These are phyloP conservation scores for Brassica cretica DNA, from an alignment of 345 rosid species.

Conservation along the genomic window DNA sequence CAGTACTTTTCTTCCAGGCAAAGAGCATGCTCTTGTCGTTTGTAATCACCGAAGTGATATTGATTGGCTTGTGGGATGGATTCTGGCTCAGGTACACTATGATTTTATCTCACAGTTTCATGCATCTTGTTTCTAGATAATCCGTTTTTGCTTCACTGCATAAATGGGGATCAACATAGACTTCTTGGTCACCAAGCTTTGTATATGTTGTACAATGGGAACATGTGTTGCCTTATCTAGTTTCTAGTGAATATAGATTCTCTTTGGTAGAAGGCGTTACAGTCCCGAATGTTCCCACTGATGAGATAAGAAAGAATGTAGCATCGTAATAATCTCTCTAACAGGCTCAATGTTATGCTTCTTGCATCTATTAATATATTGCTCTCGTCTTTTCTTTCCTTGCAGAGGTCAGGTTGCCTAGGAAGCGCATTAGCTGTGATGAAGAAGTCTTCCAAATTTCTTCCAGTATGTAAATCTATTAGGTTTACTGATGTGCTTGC, in stretches of 20 bases:
- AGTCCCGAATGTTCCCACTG: neutral
- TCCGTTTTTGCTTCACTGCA: neutral
- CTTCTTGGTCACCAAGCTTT: constrained; percentile 10
- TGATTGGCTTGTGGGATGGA: constrained; percentile 98
- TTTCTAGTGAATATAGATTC: constrained; percentile 15
- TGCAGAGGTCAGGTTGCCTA: constrained; percentile 93
- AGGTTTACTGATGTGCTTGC: constrained; percentile 6
- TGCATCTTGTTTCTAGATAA: neutral
- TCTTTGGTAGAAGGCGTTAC: constrained; percentile 8
- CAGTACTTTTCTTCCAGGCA: constrained; percentile 52
- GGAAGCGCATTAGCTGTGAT: constrained; percentile 90
- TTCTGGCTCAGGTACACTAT: constrained; percentile 79
- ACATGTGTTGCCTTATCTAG: constrained; percentile 15
- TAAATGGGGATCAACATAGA: constrained; percentile 8
- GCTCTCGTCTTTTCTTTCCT: constrained; percentile 23
- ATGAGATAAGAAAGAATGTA: constrained; percentile 13
- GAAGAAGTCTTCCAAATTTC: constrained; percentile 91
- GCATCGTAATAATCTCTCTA: neutral
- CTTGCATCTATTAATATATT: constrained; percentile 31
- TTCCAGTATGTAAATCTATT: constrained; percentile 65
- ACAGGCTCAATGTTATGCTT: constrained; percentile 16
- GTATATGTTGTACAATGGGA: neutral
- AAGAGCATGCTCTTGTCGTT: constrained; percentile 82
- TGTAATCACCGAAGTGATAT: constrained; percentile 90
- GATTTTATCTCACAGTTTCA: constrained; percentile 1